Base-by-base conservation (phyloP, 495 filamentous ascomycete species). In the Aspergillus nanangensis region DNA sequence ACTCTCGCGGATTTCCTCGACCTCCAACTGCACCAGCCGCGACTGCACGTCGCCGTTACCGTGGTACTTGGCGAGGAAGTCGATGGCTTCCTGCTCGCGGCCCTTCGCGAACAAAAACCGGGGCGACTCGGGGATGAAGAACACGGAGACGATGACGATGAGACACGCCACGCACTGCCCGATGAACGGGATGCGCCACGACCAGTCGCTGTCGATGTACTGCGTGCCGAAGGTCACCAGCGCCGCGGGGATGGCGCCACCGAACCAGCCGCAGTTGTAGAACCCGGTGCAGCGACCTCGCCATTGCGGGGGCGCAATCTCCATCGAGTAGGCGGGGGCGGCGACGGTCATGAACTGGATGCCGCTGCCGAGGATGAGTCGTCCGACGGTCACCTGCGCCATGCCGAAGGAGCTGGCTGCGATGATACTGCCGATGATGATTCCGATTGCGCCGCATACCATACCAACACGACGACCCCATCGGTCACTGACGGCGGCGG, bases 321-420 rank as follows among this genome's bases (percentile, higher is more conserved):
- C 88, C 19, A 86, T 80, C 17, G 87, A 81, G 52, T 90, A 91
- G 18, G 82, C 79, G 1, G 86, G 88, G 1, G 83, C 88, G 5
- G 87, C 84, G n/a, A 86, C 77, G 22, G 81, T 75, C 51, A 79
- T 78, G 38, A 89, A 77, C 29, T 79, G 77, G 31, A 88, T 83
- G 11, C 87, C 87, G 47, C 87, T 84, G 11, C 87, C 86, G 22
- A 93, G 78, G 9, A 90, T 56, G 58, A 90, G 88, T 3, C 88
- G 82, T 14, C 87, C 88, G 23, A 76, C 84, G 53, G 87, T 80
- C 52, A 90, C 88, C 53, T 78, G 73, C 4, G 61, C 58, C 20
- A 77, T 55, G 35, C 63, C 71, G 43, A 46, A 60, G 4, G 71
- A 63, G 5, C 66, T 66, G 0, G 76, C 69, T 46, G 80, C 75